phyloP scores from a whole-genome alignment of 257 asterid species.

The Solanum chilense region DNA sequence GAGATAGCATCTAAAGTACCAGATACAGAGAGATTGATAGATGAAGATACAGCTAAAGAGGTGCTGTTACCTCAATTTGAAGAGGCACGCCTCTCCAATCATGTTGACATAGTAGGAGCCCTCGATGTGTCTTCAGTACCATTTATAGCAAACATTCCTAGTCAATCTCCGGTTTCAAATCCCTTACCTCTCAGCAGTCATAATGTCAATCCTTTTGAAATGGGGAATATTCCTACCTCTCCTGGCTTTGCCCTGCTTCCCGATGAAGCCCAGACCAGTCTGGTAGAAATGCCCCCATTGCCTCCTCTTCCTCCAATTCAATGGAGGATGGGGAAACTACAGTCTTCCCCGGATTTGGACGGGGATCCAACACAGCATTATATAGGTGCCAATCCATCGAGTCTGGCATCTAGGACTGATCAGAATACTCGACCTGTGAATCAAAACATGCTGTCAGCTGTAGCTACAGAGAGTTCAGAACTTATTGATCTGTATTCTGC shows the following conservation, averaged over 20 bases:
- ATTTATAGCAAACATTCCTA: slow-evolving; percentile 5
- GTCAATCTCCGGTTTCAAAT: slow-evolving; percentile 18
- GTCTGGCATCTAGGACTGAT: slow-evolving; percentile 1
- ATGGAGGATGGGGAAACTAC: slow-evolving; percentile 73
- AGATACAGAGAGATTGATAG: slow-evolving; percentile 16
- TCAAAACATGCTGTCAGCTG: not conserved
- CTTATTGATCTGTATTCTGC: not conserved
- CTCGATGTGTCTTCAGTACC: slow-evolving; percentile 6
- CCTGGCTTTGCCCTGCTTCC: slow-evolving; percentile 22
- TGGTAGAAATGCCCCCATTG: slow-evolving; percentile 61
- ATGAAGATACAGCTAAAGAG: slow-evolving; percentile 2
- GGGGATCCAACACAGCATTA: slow-evolving; percentile 7
- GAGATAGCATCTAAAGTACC: slow-evolving; percentile 11
- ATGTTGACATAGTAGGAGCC: slow-evolving; percentile 11
- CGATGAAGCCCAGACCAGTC: slow-evolving; percentile 21
- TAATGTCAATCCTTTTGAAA: slow-evolving; percentile 16
- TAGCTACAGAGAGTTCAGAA: not conserved
- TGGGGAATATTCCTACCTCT: slow-evolving; percentile 14
- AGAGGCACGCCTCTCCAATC: slow-evolving; percentile 18
- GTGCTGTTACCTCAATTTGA: slow-evolving; percentile 13
- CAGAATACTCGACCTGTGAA: slow-evolving; percentile 9
- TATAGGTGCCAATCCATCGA: not conserved
- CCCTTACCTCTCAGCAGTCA: slow-evolving; percentile 14
- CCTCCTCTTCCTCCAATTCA: slow-evolving; percentile 98
- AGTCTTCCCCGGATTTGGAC: slow-evolving; percentile 24